Evolutionary conservation across 768 basidiomycete species (phyloP).

Genomic region (Pleurotus giganteus): DNA sequence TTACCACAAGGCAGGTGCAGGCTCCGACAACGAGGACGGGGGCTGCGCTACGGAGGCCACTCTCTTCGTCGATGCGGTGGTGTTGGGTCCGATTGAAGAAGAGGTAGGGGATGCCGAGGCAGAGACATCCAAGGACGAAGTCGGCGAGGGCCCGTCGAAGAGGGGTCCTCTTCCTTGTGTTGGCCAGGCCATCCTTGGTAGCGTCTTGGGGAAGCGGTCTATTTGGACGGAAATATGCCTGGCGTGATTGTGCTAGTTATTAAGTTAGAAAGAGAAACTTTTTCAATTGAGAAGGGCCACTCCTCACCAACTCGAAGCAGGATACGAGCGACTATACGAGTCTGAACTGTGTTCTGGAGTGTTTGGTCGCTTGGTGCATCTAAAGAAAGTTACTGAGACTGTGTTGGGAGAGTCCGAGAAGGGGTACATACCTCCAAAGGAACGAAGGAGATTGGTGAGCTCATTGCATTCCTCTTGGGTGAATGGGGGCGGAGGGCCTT

Average conservation of each 20-base stretch:
- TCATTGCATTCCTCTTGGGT: constrained; percentile 77
- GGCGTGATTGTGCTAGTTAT: constrained; percentile 62
- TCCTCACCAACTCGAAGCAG: constrained; percentile 64
- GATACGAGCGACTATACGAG: constrained; percentile 66
- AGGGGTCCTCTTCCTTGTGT: constrained; percentile 26
- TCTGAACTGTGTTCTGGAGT: constrained; percentile 49
- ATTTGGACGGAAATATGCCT: constrained; percentile 64
- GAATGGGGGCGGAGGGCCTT: constrained; percentile 63
- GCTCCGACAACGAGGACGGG: constrained; percentile 66
- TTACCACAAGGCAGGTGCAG: constrained; percentile 62
- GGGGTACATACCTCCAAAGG: constrained; percentile 24
- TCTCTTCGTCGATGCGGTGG: constrained; percentile 59
- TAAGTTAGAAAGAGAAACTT: neutral
- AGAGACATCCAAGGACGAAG: constrained; percentile 59
- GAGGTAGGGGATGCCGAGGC: constrained; percentile 78
- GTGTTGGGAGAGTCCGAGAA: neutral
- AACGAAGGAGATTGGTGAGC: constrained; percentile 57
- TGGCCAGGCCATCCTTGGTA: constrained; percentile 21
- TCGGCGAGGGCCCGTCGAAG: constrained; percentile 54
- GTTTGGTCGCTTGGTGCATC: constrained; percentile 34
- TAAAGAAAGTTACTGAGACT: constrained; percentile 10
- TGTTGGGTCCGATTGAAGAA: constrained; percentile 55
- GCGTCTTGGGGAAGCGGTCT: constrained; percentile 63
- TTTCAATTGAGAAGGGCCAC: neutral
- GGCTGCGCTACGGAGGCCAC: constrained; percentile 45